phyloP scores from a whole-genome alignment of 805 yeast species.

The Teunomyces lycoperdinae region DNA sequence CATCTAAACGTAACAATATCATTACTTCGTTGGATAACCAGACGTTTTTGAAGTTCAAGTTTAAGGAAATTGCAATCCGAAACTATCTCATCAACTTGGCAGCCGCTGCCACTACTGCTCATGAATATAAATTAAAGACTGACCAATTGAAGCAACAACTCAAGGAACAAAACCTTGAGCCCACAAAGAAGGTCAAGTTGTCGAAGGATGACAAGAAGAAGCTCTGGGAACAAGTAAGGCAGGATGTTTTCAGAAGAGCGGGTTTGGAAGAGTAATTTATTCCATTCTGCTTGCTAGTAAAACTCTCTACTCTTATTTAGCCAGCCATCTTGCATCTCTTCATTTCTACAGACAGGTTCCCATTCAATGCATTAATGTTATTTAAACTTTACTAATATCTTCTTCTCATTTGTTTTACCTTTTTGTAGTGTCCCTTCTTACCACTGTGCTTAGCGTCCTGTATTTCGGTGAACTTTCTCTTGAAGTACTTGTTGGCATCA shows the following conservation, averaged over 20 bases:
- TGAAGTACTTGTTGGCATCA: constrained; percentile 71
- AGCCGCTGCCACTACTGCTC: constrained; percentile 54
- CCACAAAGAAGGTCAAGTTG: constrained; percentile 22
- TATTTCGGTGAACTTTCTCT: constrained; percentile 78
- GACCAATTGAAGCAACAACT: constrained; percentile 31
- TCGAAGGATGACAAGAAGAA: constrained; percentile 40
- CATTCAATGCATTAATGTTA: constrained; percentile 4
- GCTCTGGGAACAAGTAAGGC: constrained; percentile 50
- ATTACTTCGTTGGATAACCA: constrained; percentile 29
- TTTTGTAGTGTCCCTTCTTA: constrained; percentile 63
- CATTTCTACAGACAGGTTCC: constrained; percentile 4
- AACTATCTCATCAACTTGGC: constrained; percentile 52
- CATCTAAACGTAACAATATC: constrained; percentile 18
- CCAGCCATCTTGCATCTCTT: neutral
- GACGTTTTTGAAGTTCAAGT: constrained; percentile 31
- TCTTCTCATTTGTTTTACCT: constrained; percentile 58
- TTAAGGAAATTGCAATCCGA: constrained; percentile 45
- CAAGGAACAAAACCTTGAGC: constrained; percentile 11
- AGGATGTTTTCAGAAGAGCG: constrained; percentile 49
- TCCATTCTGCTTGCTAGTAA: neutral
- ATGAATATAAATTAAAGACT: constrained; percentile 43
- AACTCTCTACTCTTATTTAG: too few relatives aligned
- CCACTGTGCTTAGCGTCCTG: constrained; percentile 64
- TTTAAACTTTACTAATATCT: constrained; percentile 28
- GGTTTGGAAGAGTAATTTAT: constrained; percentile 31